Evolutionary conservation across 2,329 filamentous ascomycete species (phyloP).

Genomic region (Fusarium tjaetaba): DNA sequence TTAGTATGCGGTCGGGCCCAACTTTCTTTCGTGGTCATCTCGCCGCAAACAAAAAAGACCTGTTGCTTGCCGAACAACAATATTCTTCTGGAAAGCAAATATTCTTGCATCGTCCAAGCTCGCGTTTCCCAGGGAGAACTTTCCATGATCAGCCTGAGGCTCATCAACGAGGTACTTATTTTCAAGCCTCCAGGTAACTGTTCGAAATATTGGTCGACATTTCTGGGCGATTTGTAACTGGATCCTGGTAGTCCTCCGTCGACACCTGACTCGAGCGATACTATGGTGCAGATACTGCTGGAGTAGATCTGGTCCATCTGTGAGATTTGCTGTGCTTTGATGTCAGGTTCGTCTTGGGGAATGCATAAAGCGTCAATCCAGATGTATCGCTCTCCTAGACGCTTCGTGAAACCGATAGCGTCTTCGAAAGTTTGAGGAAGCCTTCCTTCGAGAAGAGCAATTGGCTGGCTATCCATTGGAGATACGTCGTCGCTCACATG

Average conservation of each 20-base stretch:
- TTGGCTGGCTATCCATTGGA: neutral
- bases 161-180: neutral
- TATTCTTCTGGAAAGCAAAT: neutral
- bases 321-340: neutral
- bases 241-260: neutral
- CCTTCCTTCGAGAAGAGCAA: neutral
- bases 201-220: neutral
- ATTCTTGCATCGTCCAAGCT: neutral
- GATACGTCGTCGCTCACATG: neutral
- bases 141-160: neutral
- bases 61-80: neutral
- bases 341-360: neutral
- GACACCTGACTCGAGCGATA: neutral
- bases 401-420: neutral
- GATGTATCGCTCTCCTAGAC: neutral
- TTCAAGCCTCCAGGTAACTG: neutral
- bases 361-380: neutral
- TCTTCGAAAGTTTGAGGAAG: neutral
- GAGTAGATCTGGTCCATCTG: neutral
- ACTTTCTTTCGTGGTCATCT: neutral
- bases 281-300: neutral
- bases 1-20: neutral
- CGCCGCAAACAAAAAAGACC: neutral
- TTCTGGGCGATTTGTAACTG: neutral
- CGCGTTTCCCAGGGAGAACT: neutral